Percentiles rank a stretch among this genome's conserved stretches.
These are phyloP conservation scores for Camelina laxa DNA, from an alignment of 345 rosid species.

Conservation along the genomic window DNA sequence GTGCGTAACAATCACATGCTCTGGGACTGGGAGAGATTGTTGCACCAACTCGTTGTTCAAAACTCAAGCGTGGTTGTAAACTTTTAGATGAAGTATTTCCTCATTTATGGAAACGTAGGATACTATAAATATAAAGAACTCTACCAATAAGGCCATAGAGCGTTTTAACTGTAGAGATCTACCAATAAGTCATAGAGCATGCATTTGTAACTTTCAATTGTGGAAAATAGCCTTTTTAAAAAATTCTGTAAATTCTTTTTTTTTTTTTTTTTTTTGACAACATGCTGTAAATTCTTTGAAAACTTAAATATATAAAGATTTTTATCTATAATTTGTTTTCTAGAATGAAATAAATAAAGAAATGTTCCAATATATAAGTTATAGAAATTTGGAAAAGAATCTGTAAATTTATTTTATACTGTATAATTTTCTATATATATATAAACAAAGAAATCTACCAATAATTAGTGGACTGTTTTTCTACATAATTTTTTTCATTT, in stretches of 20 bases:
- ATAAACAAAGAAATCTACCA: background rate
- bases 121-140: background rate
- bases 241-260: background rate
- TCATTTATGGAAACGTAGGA: background rate
- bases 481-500: background rate
- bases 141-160: background rate
- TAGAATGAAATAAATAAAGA: background rate
- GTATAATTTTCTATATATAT: too few relatives aligned
- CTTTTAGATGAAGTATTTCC: background rate
- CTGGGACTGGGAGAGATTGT: background rate
- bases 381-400: background rate
- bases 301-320: background rate
- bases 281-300: background rate
- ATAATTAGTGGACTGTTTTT: background rate
- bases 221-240: background rate
- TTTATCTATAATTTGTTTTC: too few relatives aligned
- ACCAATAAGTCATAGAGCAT: background rate
- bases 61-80: conserved; percentile 6
- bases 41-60: conserved; percentile 17
- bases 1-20: background rate
- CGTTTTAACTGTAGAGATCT: background rate
- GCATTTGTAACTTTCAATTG: background rate
- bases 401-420: background rate
- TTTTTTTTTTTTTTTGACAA: too few relatives aligned
- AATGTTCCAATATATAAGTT: background rate